Conservation (phyloP, 306 rosid genomes). For the Castanea crenata region DNA sequence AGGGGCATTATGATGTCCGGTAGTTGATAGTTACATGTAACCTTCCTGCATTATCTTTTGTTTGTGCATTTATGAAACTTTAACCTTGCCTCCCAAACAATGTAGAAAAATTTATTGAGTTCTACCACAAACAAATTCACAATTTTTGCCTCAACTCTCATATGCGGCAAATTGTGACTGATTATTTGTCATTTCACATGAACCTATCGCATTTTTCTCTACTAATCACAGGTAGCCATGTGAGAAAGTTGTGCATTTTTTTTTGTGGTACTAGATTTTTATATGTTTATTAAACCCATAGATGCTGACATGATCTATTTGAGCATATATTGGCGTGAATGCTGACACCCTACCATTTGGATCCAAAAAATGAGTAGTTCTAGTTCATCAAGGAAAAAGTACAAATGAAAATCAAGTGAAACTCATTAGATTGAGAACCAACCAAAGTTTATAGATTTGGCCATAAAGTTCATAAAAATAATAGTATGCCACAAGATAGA, state of each 20-base stretch:
- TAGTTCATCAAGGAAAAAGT: not conserved
- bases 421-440: not conserved
- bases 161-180: too few relatives aligned
- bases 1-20: not conserved
- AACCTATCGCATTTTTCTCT: not conserved
- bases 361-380: too few relatives aligned
- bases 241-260: too few relatives aligned
- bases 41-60: not conserved
- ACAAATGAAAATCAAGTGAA: not conserved
- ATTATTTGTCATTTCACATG: rapidly evolving
- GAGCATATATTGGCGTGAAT: not conserved
- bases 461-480: not conserved
- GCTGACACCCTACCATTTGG: not conserved
- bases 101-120: not conserved
- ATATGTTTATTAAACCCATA: not conserved
- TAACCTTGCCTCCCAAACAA: not conserved
- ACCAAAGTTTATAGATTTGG: not conserved
- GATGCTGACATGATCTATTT: not conserved
- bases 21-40: not conserved
- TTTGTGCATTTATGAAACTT: not conserved
- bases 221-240: too few relatives aligned
- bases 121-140: too few relatives aligned
- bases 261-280: too few relatives aligned
- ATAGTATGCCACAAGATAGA: not conserved
- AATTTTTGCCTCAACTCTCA: too few relatives aligned